A percentile compares a stretch with the other conserved stretches of the same genome.
Evolutionary conservation across 306 rosid genomes (phyloP).

Genomic region (Astragalus glycyphyllos): DNA sequence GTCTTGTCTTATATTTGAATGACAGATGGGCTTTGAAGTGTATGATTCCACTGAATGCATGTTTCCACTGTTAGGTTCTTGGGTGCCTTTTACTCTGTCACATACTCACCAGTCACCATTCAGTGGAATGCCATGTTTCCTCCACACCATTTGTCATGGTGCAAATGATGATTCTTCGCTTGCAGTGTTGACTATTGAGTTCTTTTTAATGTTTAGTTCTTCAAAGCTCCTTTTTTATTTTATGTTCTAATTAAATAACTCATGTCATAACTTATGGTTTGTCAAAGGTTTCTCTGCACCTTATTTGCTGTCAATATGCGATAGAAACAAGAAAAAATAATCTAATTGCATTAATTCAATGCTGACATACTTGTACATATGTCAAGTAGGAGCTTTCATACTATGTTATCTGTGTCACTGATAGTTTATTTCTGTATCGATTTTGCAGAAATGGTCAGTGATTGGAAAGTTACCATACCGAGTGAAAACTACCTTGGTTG

Average conservation of each 20-base stretch:
- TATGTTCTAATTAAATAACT: not conserved
- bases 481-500: conserved; percentile 85
- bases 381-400: conserved; percentile 13
- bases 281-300: not conserved
- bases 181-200: too few species aligned
- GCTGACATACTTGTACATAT: too few species aligned
- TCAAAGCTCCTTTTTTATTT: not conserved
- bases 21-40: not conserved
- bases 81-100: conserved; percentile 8
- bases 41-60: conserved; percentile 26
- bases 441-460: conserved; percentile 86
- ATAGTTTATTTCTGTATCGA: conserved; percentile 35
- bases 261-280: not conserved
- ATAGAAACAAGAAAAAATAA: not conserved
- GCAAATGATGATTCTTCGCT: too few species aligned
- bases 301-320: conserved; percentile 1
- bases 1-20: not conserved
- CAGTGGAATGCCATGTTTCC: too few species aligned
- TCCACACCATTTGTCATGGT: not conserved
- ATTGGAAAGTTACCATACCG: conserved; percentile 87
- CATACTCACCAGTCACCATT: not conserved
- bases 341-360: not conserved
- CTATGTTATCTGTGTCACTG: conserved; percentile 30
- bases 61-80: not conserved
- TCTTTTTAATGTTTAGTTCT: not conserved